Evolutionary conservation across 2,329 filamentous ascomycete species (phyloP).

Genomic region (Cladorrhinum sp.): DNA sequence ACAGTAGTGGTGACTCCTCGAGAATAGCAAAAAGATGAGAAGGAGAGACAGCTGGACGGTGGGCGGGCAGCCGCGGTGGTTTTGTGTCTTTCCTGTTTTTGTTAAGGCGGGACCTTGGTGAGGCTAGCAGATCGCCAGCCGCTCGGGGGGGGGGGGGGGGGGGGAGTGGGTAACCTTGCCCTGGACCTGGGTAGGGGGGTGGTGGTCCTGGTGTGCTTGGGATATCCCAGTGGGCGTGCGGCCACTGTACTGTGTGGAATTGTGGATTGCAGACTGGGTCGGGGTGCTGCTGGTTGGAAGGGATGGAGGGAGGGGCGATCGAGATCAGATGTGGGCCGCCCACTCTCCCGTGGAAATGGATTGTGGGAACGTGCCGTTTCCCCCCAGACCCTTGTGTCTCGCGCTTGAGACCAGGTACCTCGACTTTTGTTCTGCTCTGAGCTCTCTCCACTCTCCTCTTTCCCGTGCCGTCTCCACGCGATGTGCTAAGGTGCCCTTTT

Average conservation of each 20-base stretch:
- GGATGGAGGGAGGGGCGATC: constrained; percentile 21
- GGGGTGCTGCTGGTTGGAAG: neutral
- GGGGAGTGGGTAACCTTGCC: constrained; percentile 1
- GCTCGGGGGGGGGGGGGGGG: constrained; percentile 18
- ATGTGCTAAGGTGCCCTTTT: neutral
- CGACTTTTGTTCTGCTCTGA: neutral
- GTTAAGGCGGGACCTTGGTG: constrained; percentile 15
- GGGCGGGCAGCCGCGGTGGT: constrained; percentile 17
- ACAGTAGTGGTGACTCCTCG: neutral
- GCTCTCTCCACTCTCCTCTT: neutral
- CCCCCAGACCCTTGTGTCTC: constrained; percentile 17
- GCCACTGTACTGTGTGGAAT: constrained; percentile 7
- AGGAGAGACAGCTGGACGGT: constrained; percentile 13
- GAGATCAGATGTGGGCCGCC: constrained; percentile 23
- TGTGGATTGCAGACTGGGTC: constrained; percentile 15
- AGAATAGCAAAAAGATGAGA: neutral
- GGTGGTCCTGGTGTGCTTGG: neutral
- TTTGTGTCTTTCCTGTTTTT: constrained; percentile 24
- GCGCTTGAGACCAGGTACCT: constrained; percentile 14
- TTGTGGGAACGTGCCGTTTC: constrained; percentile 23
- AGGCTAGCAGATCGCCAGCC: constrained; percentile 13
- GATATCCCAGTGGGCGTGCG: no score
- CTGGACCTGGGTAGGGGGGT: constrained; percentile 4
- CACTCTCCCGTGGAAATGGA: constrained; percentile 24
- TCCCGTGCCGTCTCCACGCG: neutral